Evolutionary conservation across 2,329 filamentous ascomycete genomes (phyloP).

Genomic region (Botrytis hyacinthi): DNA sequence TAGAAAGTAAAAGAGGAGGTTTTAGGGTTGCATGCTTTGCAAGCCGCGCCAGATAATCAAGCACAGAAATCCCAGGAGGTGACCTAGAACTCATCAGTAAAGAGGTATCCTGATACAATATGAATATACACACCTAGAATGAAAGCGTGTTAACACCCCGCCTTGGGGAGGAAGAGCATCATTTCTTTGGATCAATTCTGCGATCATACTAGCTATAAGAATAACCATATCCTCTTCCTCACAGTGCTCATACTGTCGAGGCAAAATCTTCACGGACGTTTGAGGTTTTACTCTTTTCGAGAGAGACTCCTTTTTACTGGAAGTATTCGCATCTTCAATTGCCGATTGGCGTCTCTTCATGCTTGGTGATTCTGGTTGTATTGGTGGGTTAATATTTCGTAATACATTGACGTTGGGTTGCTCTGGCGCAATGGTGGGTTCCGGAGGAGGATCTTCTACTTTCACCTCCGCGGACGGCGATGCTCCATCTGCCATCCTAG

Average conservation of each 20-base stretch:
- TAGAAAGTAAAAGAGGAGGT: constrained; percentile 90
- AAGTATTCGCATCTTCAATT: constrained; percentile 14
- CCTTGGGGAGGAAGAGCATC: constrained; percentile 82
- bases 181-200: constrained; percentile 91
- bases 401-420: neutral
- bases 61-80: constrained; percentile 88
- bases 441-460: neutral
- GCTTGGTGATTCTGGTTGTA: constrained; percentile 36
- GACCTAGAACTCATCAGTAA: constrained; percentile 37
- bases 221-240: constrained; percentile 83
- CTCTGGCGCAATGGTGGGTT: constrained; percentile 10
- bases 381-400: constrained; percentile 32
- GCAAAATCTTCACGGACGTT: constrained; percentile 57
- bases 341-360: constrained; percentile 39
- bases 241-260: constrained; percentile 76
- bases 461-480: constrained; percentile 20
- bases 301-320: constrained; percentile 7
- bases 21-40: constrained; percentile 92
- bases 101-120: neutral
- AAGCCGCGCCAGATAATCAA: constrained; percentile 88
- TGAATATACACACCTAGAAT: constrained; percentile 67
- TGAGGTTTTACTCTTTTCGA: constrained; percentile 54
- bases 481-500: constrained; percentile 24
- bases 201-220: constrained; percentile 90
- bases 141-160: constrained; percentile 87